phyloP scores from a whole-genome alignment of 1,284 basidiomycete genomes.

The Pisolithus thermaeus region DNA sequence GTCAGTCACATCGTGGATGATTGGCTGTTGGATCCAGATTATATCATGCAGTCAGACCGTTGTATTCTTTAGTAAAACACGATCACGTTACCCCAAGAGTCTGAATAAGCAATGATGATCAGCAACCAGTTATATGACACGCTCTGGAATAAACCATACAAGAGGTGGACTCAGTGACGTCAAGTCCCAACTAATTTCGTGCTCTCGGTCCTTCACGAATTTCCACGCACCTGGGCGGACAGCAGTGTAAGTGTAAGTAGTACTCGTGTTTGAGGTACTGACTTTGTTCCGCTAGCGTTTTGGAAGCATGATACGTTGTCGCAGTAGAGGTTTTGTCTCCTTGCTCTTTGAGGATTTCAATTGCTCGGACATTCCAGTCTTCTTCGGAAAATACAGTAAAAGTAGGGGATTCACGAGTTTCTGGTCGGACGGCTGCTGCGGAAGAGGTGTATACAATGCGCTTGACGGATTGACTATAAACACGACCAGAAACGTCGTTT shows the following conservation, averaged over 20 bases:
- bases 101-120: conserved; percentile 7
- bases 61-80: not conserved
- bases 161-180: conserved; percentile 52
- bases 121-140: not conserved
- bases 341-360: conserved; percentile 46
- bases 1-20: conserved; percentile 44
- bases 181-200: conserved; percentile 45
- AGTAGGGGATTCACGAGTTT: conserved; percentile 15
- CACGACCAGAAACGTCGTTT: not conserved
- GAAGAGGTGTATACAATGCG: conserved; percentile 66
- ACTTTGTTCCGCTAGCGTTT: conserved; percentile 67
- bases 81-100: conserved; percentile 29
- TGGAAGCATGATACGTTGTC: conserved; percentile 54
- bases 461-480: conserved; percentile 34
- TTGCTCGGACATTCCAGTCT: conserved; percentile 63
- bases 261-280: conserved; percentile 1
- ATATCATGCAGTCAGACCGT: conserved; percentile 1
- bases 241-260: not conserved
- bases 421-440: conserved; percentile 40
- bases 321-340: conserved; percentile 38
- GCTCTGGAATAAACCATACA: conserved; percentile 28
- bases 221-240: conserved; percentile 42
- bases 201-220: conserved; percentile 51
- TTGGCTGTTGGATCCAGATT: conserved; percentile 23
- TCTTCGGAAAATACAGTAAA: conserved; percentile 33